Base-by-base conservation (phyloP, 2,329 filamentous ascomycete genomes). In the Colletotrichum gigasporum region DNA sequence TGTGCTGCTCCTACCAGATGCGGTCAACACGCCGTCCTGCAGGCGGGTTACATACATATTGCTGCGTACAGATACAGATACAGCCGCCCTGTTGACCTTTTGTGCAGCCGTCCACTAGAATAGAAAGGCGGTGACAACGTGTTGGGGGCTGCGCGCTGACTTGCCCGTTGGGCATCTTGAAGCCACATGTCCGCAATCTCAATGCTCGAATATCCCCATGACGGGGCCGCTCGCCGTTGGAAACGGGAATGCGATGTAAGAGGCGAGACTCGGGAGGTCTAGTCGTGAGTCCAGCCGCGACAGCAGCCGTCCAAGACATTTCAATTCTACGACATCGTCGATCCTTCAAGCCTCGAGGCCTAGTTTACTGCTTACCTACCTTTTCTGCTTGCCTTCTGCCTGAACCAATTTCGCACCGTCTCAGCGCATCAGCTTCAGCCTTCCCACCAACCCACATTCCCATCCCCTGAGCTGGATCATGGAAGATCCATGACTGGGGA, bases 111-210 rank as follows among this genome's bases (percentile, higher is more conserved):
- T 53, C 72, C 69, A 71, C 67, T 70, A 69, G 66, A 69, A 71
- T 65, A 68, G 53, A 71, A 67, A 67, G 69, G 68, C 65, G 54
- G 66, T 71, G 66, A 64, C 73, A 71, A 74, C 70, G 71, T 73
- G 69, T 67, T 41, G n/a, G 2, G 22, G 9, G 2, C 3, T n/a
- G n/a, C n/a, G n/a, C n/a, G n/a, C n/a, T n/a, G n/a, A n/a, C n/a
- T 16, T 22, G 14, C 3, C 11, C 20, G 16, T 16, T 50, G 30
- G n/a, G n/a, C n/a, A n/a, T n/a, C n/a, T n/a, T n/a, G n/a, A n/a
- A n/a, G n/a, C n/a, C n/a, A n/a, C 34, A 11, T 26, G 2, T 41
- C 16, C 2, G 22, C 50, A n/a, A n/a, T n/a, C n/a, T n/a, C n/a
- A n/a, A n/a, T n/a, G n/a, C n/a, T n/a, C n/a, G n/a, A n/a, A n/a